phyloP scores from a whole-genome alignment of 2,329 filamentous ascomycete genomes.

The Xylaria sp. region DNA sequence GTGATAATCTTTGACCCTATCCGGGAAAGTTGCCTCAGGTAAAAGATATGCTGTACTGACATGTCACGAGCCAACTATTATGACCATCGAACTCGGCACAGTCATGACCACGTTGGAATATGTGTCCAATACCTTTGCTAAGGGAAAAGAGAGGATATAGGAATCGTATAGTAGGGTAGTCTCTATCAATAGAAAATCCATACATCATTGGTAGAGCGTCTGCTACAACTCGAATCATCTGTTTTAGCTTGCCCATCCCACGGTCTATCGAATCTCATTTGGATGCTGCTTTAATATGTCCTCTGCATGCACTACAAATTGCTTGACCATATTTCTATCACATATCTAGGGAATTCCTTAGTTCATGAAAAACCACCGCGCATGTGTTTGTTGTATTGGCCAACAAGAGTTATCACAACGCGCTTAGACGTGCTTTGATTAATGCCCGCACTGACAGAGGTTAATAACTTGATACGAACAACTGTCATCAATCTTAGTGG shows the following conservation, averaged over 20 bases:
- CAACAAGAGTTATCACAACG: conserved; percentile 15
- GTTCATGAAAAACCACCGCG: conserved; percentile 6
- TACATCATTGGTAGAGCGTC: background rate
- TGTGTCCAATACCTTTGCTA: background rate
- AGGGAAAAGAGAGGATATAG: background rate
- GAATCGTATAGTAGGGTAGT: too few species aligned
- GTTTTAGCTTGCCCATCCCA: background rate
- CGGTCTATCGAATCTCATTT: background rate
- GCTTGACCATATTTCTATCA: background rate
- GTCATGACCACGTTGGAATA: background rate
- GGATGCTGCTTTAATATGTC: background rate
- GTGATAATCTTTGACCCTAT: too few species aligned
- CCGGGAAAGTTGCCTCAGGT: too few species aligned
- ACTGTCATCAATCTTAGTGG: conserved; percentile 21
- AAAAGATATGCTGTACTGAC: background rate
- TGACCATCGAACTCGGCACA: background rate
- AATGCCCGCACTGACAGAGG: background rate
- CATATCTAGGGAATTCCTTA: background rate
- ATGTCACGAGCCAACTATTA: background rate
- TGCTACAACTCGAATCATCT: background rate
- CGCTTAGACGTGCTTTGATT: background rate
- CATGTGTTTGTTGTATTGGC: conserved; percentile 13
- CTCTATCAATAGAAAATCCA: background rate
- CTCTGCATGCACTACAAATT: conserved; percentile 3
- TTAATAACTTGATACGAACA: conserved; percentile 8